Conservation (phyloP, 164 flowering plant genomes). For the Cinnamomum micranthum region DNA sequence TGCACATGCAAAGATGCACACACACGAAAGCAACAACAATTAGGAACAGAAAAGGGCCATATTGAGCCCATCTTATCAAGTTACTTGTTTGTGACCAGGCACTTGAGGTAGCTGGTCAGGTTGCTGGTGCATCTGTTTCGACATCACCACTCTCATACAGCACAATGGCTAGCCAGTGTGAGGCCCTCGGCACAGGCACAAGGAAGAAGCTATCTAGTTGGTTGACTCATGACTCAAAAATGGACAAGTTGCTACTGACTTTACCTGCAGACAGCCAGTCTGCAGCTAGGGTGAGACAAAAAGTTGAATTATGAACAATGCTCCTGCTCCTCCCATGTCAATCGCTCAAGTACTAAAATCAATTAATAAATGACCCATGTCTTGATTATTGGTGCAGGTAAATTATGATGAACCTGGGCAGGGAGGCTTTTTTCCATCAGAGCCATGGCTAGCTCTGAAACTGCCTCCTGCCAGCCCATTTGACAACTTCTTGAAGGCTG, state of each 20-base stretch:
- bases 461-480: conserved; percentile 97
- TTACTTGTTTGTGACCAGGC: conserved; percentile 40
- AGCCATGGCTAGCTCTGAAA: conserved; percentile 59
- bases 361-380: neutral
- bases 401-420: conserved; percentile 15
- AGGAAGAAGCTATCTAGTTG: conserved; percentile 81
- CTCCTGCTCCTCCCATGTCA: neutral
- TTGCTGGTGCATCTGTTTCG: conserved; percentile 72
- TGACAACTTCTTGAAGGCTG: conserved; percentile 93
- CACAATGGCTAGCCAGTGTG: conserved; percentile 82
- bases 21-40: no score
- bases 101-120: conserved; percentile 88
- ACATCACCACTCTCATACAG: conserved; percentile 89
- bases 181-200: conserved; percentile 72
- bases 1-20: no score
- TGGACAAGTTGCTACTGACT: conserved; percentile 25
- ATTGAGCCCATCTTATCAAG: neutral
- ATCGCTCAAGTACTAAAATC: neutral
- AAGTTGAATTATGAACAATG: neutral
- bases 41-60: no score
- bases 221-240: conserved; percentile 53
- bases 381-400: conserved; percentile 27
- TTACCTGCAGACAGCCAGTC: conserved; percentile 23
- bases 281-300: conserved; percentile 35
- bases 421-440: conserved; percentile 14